These are phyloP conservation scores for Reutealis trisperma DNA, from an alignment of 345 rosid genomes.

Conservation along the genomic window DNA sequence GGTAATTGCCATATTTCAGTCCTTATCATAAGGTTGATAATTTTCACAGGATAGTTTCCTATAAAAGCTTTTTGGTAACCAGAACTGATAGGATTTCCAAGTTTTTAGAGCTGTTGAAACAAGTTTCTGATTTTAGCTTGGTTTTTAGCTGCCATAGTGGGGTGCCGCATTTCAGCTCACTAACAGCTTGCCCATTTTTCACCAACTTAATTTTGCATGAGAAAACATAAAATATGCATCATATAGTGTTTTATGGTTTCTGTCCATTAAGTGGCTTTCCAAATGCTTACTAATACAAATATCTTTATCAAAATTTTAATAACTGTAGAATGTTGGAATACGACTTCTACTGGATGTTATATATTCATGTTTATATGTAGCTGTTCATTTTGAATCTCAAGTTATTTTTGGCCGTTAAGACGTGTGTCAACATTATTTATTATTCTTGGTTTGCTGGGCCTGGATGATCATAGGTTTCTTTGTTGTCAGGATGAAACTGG, in stretches of 20 bases:
- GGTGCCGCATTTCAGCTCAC: neutral
- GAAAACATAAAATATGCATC: neutral
- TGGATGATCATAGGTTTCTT: constrained; percentile 25
- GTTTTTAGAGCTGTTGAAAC: constrained; percentile 7
- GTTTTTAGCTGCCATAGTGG: neutral
- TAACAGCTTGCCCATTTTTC: neutral
- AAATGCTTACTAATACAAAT: neutral
- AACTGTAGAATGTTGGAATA: neutral
- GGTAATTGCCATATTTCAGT: no score
- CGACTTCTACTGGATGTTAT: neutral
- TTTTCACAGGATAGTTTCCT: neutral
- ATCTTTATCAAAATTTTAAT: neutral
- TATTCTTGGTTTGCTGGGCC: neutral
- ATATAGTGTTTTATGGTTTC: neutral
- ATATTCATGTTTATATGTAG: neutral
- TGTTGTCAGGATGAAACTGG: constrained; percentile 92
- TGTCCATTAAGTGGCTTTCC: neutral
- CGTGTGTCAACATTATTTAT: neutral
- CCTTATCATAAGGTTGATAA: neutral
- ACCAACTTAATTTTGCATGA: neutral
- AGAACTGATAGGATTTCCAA: neutral
- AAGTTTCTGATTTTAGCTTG: neutral
- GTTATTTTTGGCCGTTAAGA: neutral
- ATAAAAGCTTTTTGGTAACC: neutral
- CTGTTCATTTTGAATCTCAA: neutral